A percentile compares a stretch with the other conserved stretches of the same genome.
Evolutionary conservation across 192 early-diverging fungal genomes (phyloP).

Genomic region (Chytriomyces sp.): DNA sequence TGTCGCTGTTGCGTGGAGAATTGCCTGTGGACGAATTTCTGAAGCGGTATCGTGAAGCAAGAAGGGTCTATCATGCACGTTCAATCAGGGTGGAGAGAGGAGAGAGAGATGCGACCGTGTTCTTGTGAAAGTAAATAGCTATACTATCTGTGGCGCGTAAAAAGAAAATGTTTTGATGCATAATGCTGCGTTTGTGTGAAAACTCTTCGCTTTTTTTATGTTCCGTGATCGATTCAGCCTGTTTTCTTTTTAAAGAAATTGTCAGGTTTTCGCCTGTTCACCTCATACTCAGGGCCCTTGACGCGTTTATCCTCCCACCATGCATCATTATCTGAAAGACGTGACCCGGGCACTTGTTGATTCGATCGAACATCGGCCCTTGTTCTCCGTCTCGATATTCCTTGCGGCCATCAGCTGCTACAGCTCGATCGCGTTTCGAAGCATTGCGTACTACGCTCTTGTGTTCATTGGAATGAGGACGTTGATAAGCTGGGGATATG

Average conservation of each 20-base stretch:
- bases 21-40: conserved; percentile 48
- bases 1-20: conserved; percentile 39
- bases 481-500: not conserved
- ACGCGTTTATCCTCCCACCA: no score
- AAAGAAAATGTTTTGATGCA: no score
- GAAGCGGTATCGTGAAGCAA: conserved; percentile 41
- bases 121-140: not conserved
- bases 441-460: conserved; percentile 1
- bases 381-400: not conserved
- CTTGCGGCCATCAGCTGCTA: not conserved
- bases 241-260: no score
- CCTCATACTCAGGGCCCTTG: no score
- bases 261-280: no score
- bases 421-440: not conserved
- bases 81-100: conserved; percentile 45
- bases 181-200: no score
- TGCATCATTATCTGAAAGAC: no score
- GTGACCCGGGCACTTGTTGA: not conserved
- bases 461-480: conserved; percentile 8
- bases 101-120: conserved; percentile 24
- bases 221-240: no score
- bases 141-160: no score
- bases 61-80: conserved; percentile 50
- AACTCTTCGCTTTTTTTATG: no score
- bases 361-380: not conserved